Base-by-base conservation (phyloP, 2,329 filamentous ascomycete genomes). In the Stagonosporopsis chrysanthemi region DNA sequence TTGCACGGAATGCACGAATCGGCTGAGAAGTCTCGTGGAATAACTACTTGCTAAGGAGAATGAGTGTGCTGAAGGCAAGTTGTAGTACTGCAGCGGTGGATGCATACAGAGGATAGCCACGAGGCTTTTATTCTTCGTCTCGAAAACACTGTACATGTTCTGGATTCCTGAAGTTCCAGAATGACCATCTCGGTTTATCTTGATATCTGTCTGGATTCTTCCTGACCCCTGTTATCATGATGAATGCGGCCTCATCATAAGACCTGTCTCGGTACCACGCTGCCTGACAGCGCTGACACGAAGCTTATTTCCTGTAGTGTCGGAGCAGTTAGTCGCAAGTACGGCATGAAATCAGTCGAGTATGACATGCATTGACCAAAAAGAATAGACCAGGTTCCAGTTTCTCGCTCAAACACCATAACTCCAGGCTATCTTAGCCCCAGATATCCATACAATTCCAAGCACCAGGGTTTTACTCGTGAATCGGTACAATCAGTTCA, bases 151-250 rank as follows among this genome's bases (percentile, higher is more conserved):
- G 44, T 52, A 52, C 36, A n/a, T 52, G 48, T 48, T 57, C 73
- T 73, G 66, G 73, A 75, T 71, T 68, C 65, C 66, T 56, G 38
- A 52, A 50, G 70, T 71, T 68, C 69, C 60, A 72, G 57, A 71
- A 70, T 63, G 56, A 52, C 64, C 64, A 62, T 63, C 38, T 62
- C 48, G 65, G 61, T 64, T 66, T 58, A 64, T 65, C 52, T 62
- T 49, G 64, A 52, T 60, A 44, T 42, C 63, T 57, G 64, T 67
- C 58, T 56, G 56, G 65, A 52, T 54, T 59, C 60, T 55, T 52
- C 44, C 59, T 42, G 57, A 54, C 48, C 52, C 55, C 38, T 42
- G 49, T 50, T 46, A 54, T 51, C 47, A 46, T 23, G 58, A 68
- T 71, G 66, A 54, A 73, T 68, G 61, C 70, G 65, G 68, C 56